These are phyloP conservation scores for Cladophialophora yegresii DNA, from an alignment of 2,329 filamentous ascomycete genomes.

Conservation along the genomic window DNA sequence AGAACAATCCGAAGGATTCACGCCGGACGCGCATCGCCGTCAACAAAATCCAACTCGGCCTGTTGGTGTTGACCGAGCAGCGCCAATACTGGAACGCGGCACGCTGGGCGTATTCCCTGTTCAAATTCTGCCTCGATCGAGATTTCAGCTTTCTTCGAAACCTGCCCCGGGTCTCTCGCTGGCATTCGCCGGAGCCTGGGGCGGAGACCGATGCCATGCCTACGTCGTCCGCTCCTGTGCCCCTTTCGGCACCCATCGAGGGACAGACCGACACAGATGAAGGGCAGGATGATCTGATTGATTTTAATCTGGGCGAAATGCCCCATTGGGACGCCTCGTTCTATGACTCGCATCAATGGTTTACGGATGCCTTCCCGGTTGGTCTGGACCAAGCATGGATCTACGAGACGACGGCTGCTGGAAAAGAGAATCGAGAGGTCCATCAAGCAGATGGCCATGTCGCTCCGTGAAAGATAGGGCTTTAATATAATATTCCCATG, in stretches of 20 bases:
- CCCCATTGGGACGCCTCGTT: background rate
- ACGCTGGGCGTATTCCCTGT: slow-evolving; percentile 2
- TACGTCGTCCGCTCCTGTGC: background rate
- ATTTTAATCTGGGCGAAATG: background rate
- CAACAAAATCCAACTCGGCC: slow-evolving; percentile 4
- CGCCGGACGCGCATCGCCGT: background rate
- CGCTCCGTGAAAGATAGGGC: background rate
- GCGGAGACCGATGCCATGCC: no score
- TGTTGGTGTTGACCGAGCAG: slow-evolving; percentile 2
- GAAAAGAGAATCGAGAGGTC: background rate
- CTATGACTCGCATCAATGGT: background rate
- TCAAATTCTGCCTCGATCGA: background rate
- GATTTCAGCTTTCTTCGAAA: background rate
- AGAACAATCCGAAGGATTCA: background rate
- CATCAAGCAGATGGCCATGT: background rate
- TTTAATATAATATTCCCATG: background rate
- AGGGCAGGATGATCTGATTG: background rate
- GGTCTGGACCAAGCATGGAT: background rate
- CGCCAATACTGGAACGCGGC: background rate
- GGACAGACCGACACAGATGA: background rate
- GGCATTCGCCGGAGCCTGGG: background rate
- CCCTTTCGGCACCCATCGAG: background rate
- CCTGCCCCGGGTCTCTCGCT: background rate
- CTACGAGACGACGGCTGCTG: background rate
- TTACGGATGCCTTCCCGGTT: background rate